Evolutionary conservation across 352 stramenopile species (phyloP).

Genomic region (Peronospora destructor): DNA sequence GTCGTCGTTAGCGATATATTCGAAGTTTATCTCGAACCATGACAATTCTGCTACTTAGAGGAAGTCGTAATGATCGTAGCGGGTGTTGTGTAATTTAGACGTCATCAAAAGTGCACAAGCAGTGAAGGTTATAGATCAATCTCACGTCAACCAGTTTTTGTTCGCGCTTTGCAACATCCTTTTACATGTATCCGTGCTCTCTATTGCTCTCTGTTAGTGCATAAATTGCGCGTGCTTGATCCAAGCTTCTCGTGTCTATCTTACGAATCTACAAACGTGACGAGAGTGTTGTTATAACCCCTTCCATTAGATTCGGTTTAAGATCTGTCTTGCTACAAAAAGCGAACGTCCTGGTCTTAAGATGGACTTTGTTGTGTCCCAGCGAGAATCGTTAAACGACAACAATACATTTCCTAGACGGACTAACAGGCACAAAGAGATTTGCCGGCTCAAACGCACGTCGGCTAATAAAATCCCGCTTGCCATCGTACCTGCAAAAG

Average conservation of each 20-base stretch:
- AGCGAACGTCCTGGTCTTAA: constrained; percentile 19
- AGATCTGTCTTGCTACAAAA: constrained; percentile 32
- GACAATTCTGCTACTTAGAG: constrained; percentile 14
- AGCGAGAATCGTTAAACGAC: neutral
- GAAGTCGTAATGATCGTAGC: constrained; percentile 4
- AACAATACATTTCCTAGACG: constrained; percentile 11
- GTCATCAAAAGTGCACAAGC: no score
- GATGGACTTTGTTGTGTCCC: constrained; percentile 6
- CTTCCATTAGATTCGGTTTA: constrained; percentile 23
- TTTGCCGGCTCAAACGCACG: constrained; percentile 20
- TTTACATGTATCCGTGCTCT: constrained; percentile 17
- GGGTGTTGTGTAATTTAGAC: neutral
- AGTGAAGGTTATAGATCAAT: no score
- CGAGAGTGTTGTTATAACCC: neutral
- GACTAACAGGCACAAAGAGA: constrained; percentile 24
- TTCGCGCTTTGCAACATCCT: constrained; percentile 3
- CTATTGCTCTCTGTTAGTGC: constrained; percentile 1
- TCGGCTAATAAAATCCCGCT: constrained; percentile 6
- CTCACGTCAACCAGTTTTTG: no score
- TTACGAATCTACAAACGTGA: constrained; percentile 20
- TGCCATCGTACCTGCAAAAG: constrained; percentile 2
- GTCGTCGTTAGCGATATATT: constrained; percentile 8
- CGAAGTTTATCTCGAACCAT: no score
- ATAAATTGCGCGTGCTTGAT: constrained; percentile 8
- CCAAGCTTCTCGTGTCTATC: constrained; percentile 12